A percentile compares a stretch with the other conserved stretches of the same genome.
phyloP scores from a whole-genome alignment of 2,329 filamentous ascomycete species.

The Thelonectria rubi region DNA sequence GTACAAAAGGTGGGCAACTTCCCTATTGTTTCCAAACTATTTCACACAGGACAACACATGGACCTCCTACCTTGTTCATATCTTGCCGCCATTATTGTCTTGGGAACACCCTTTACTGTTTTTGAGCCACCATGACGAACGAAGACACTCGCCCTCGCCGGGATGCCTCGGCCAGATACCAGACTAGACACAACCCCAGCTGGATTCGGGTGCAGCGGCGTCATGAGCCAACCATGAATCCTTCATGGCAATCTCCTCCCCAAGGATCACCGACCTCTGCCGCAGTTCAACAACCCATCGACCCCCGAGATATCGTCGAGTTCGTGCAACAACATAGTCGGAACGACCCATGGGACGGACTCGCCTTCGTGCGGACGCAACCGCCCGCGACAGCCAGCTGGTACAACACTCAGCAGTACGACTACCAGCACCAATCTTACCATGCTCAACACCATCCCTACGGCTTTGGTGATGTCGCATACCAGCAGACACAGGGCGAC shows the following conservation, averaged over 20 bases:
- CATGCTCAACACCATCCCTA: background rate
- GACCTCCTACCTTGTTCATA: background rate
- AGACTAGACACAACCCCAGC: background rate
- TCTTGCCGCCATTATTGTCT: background rate
- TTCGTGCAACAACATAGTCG: slow-evolving; percentile 16
- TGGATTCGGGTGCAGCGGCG: slow-evolving; percentile 21
- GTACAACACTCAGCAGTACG: background rate
- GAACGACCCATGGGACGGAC: slow-evolving; percentile 20
- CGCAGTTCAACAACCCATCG: background rate
- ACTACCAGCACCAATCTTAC: slow-evolving; percentile 1
- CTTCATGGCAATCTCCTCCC: background rate
- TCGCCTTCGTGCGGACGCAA: slow-evolving; percentile 7
- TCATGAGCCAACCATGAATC: background rate
- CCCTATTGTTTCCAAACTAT: background rate
- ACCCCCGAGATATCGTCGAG: slow-evolving; percentile 5
- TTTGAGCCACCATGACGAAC: slow-evolving; percentile 13
- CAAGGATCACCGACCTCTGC: background rate
- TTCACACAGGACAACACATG: background rate
- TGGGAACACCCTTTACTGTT: background rate
- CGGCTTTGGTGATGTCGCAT: background rate
- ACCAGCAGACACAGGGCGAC: background rate
- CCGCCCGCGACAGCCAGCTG: background rate
- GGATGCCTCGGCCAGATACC: background rate
- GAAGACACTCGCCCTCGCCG: background rate
- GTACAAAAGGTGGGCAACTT: slow-evolving; percentile 6